Evolutionary conservation across 2,329 filamentous ascomycete species (phyloP), one percentile per base, ranked within the genome.

Genomic region (Fusarium decemcellulare): DNA sequence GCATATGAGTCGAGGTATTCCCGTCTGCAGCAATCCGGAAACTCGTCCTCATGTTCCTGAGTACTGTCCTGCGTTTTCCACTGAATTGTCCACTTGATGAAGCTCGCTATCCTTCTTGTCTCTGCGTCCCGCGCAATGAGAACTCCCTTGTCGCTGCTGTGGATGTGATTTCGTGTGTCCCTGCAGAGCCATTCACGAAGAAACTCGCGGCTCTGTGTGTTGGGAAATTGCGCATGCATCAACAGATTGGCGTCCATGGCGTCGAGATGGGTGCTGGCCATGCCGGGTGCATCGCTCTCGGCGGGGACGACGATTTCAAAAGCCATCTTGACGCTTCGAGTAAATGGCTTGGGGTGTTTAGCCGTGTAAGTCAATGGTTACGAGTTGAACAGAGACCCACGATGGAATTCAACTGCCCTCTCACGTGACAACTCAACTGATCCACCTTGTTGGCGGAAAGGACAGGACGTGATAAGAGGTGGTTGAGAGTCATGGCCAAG

Each of bases 181-280:
- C 63, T 69, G 27, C 62, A 65, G 32, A 83, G 67, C 71, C 75
- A 81, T 6, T 51, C 60, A 39, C 67, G 72, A 18, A 81, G 74
- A 8, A 73, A 76, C 9, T 52, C 59, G 32, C 77, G 71, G 47
- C 76, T 76, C 15, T 76, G 71, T 8, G 67, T 53, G 8, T 74
- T 78, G 14, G 82, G 81, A 56, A 83, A 82, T 63, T 83, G 80
- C 2, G 78, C 78, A 58, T 82, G 80, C 46, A 81, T 78, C 27
- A 83, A 63, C 12, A 77, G 64, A 67, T 83, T 82, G 39, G 71
- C 62, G 47, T 79, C 74, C 81, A 82, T 83, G 47, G 81, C 79
- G 9, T 71, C 65, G 15, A 83, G 65, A 63, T 83, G 81, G 55
- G 81, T 76, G 42, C 67, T 70, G 8, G 76, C 72, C 32, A 78